Conservation (phyloP, 164 flowering plant species). For the Vitis labrusca region DNA sequence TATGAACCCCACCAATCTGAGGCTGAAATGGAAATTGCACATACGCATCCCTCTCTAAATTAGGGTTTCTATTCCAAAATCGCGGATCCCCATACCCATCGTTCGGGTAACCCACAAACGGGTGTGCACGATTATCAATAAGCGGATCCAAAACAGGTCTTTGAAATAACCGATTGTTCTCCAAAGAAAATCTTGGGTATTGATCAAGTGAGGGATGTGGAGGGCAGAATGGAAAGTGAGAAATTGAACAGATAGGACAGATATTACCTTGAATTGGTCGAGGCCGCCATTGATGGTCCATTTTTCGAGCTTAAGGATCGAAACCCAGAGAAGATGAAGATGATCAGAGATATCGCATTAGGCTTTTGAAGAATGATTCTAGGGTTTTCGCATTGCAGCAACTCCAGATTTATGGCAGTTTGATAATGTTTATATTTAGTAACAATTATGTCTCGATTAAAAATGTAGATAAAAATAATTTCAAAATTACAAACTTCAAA, state of each 20-base stretch:
- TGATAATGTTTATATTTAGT: no score
- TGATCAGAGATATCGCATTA: neutral
- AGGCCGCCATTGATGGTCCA: conserved; percentile 63
- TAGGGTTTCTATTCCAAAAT: conserved; percentile 29
- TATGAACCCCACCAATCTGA: conserved; percentile 4
- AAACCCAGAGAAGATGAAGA: neutral
- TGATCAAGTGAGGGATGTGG: conserved; percentile 29
- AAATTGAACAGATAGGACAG: conserved; percentile 59
- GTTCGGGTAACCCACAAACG: neutral
- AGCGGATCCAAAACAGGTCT: conserved; percentile 33
- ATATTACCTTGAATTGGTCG: conserved; percentile 38
- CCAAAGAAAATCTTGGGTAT: conserved; percentile 23
- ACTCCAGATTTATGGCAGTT: no score
- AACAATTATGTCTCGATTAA: no score
- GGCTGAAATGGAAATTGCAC: conserved; percentile 5
- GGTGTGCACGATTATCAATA: neutral
- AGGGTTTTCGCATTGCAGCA: neutral
- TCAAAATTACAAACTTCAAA: no score
- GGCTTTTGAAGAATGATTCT: neutral
- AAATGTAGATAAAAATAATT: no score
- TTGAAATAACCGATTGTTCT: conserved; percentile 14
- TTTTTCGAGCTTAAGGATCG: conserved; percentile 8
- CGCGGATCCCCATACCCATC: conserved; percentile 23
- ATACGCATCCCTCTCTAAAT: conserved; percentile 18
- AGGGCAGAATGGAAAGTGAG: conserved; percentile 84